phyloP scores from a whole-genome alignment of 306 rosid species.

The Cucurbita maxima region DNA sequence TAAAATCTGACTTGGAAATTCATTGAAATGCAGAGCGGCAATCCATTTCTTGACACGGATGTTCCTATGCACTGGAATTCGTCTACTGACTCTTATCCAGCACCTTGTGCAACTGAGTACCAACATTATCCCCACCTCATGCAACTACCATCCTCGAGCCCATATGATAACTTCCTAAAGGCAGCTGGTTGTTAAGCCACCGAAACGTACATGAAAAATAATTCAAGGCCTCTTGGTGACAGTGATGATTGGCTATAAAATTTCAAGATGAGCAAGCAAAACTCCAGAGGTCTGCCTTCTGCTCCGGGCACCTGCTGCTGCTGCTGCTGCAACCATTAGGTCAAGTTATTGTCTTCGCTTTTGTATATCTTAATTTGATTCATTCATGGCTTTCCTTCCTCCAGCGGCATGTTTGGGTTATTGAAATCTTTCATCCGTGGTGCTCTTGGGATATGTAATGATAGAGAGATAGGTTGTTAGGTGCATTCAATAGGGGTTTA shows the following conservation, averaged over 20 bases:
- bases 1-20: background rate
- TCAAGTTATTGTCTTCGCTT: background rate
- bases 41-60: slow-evolving; percentile 47
- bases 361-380: background rate
- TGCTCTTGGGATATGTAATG: background rate
- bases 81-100: slow-evolving; percentile 19
- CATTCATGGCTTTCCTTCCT: background rate
- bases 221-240: background rate
- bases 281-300: background rate
- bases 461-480: background rate
- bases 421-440: background rate
- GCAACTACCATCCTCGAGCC: slow-evolving; percentile 57
- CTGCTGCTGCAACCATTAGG: background rate
- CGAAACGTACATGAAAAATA: background rate
- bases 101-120: slow-evolving; percentile 46
- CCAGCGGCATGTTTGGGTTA: background rate
- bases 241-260: background rate
- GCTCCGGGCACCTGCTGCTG: background rate
- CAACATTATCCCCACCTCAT: slow-evolving; percentile 41
- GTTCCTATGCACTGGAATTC: slow-evolving; percentile 12
- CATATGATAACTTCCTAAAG: slow-evolving; percentile 66
- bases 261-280: background rate
- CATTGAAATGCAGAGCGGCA: slow-evolving; percentile 38
- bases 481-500: background rate
- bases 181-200: slow-evolving; percentile 57